Evolutionary conservation across 805 yeast species (phyloP).

Genomic region (Dipodascus albidus): DNA sequence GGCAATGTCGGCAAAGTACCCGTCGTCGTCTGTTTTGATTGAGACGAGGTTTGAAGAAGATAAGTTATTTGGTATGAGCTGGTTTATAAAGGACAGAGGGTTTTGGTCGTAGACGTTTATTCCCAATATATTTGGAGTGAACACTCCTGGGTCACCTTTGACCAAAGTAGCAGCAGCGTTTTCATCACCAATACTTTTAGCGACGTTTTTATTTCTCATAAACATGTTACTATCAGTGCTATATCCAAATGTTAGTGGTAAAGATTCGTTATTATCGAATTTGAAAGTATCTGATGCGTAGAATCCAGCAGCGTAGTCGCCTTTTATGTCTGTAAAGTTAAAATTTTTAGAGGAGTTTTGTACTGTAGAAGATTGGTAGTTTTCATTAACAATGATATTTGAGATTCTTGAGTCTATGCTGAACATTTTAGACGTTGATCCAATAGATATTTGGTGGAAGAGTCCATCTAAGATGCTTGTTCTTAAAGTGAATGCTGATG

Average conservation of each 20-base stretch:
- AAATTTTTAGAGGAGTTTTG: constrained; percentile 4
- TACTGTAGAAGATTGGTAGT: neutral
- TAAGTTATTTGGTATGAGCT: neutral
- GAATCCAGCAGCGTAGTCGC: constrained; percentile 6
- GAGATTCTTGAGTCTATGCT: neutral
- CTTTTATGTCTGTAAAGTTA: constrained; percentile 6
- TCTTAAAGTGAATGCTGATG: neutral
- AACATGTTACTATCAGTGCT: constrained; percentile 4
- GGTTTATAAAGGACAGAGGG: neutral
- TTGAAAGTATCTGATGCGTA: constrained; percentile 8
- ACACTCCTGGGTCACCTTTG: neutral
- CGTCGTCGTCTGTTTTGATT: neutral
- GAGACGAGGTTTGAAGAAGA: neutral
- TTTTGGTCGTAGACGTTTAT: neutral
- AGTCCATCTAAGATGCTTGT: neutral
- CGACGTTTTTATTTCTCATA: constrained; percentile 8
- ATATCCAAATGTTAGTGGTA: constrained; percentile 6
- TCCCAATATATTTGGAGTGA: neutral
- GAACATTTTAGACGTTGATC: neutral
- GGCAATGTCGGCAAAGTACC: neutral
- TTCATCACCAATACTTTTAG: too few relatives aligned
- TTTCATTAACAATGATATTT: neutral
- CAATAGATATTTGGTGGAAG: neutral
- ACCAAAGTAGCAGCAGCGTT: constrained; percentile 2
- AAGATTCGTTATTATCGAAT: neutral